phyloP scores from a whole-genome alignment of 257 asterid species.

The Cordia subcordata region DNA sequence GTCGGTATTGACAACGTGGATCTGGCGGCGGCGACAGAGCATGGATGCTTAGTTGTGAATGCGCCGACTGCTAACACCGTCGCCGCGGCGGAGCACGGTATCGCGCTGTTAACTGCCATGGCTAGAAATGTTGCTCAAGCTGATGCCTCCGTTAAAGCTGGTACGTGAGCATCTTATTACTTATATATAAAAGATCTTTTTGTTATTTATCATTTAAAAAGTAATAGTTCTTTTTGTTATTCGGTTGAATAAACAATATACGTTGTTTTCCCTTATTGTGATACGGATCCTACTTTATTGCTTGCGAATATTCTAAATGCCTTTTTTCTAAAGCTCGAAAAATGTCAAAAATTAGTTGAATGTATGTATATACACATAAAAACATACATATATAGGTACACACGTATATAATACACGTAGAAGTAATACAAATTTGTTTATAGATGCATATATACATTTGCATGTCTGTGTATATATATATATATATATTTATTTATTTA shows the following conservation, averaged over 20 bases:
- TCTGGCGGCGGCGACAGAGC: constrained; percentile 96
- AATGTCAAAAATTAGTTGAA: too few relatives aligned
- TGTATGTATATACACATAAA: too few relatives aligned
- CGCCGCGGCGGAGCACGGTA: constrained; percentile 95
- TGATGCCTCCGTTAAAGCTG: constrained; percentile 85
- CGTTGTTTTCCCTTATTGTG: background rate
- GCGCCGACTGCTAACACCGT: constrained; percentile 95
- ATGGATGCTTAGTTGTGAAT: constrained; percentile 87
- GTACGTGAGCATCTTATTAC: constrained; percentile 27
- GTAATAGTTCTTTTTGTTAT: background rate
- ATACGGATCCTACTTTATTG: background rate
- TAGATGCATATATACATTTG: too few relatives aligned
- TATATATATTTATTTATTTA: too few relatives aligned
- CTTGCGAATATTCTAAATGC: too few relatives aligned
- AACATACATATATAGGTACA: too few relatives aligned
- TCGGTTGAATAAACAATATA: background rate
- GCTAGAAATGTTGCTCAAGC: constrained; percentile 87
- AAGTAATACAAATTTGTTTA: too few relatives aligned
- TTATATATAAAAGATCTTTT: background rate
- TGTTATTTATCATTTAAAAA: background rate
- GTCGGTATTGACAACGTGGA: constrained; percentile 96
- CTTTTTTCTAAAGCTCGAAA: too few relatives aligned
- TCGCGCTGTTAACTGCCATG: constrained; percentile 85
- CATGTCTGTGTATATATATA: too few relatives aligned
- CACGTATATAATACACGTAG: too few relatives aligned